phyloP scores from a whole-genome alignment of 2,329 filamentous ascomycete species.

The Xylariales sp. region DNA sequence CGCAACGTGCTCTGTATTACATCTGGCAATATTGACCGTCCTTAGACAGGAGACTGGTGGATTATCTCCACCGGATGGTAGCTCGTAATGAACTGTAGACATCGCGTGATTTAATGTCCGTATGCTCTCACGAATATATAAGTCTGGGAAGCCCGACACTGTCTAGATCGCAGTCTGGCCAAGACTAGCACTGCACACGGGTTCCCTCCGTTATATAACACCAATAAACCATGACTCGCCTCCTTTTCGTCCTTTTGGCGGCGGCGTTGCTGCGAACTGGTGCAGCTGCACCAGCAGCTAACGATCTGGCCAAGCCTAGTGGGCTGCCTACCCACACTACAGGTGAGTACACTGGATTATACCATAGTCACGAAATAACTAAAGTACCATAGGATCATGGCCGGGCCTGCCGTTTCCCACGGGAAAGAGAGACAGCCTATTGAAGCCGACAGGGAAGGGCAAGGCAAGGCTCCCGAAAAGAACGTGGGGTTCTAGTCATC shows the following conservation, averaged over 20 bases:
- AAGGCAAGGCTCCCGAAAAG: too few relatives aligned
- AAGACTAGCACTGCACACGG: not conserved
- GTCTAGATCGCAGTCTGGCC: not conserved
- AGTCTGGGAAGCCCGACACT: not conserved
- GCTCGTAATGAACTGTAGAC: too few relatives aligned
- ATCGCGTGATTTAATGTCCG: too few relatives aligned
- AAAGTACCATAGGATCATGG: not conserved
- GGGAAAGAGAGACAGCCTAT: not conserved
- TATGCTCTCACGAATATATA: too few relatives aligned
- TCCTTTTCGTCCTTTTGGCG: conserved; percentile 6
- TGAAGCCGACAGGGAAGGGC: not conserved
- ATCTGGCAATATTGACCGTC: too few relatives aligned
- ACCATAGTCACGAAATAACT: not conserved
- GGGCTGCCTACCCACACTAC: not conserved
- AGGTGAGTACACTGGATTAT: not conserved
- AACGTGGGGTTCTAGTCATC: too few relatives aligned
- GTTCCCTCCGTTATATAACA: not conserved
- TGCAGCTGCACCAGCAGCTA: not conserved
- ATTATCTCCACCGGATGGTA: too few relatives aligned
- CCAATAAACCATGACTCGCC: conserved; percentile 6
- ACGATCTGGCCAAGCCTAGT: not conserved
- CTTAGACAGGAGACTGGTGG: too few relatives aligned
- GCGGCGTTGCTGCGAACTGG: conserved; percentile 6
- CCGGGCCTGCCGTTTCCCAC: not conserved
- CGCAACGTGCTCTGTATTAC: too few relatives aligned